Percentiles rank a stretch among this genome's conserved stretches.
Evolutionary conservation across 768 basidiomycete genomes (phyloP).

Genomic region (Phanerochaete sordida): DNA sequence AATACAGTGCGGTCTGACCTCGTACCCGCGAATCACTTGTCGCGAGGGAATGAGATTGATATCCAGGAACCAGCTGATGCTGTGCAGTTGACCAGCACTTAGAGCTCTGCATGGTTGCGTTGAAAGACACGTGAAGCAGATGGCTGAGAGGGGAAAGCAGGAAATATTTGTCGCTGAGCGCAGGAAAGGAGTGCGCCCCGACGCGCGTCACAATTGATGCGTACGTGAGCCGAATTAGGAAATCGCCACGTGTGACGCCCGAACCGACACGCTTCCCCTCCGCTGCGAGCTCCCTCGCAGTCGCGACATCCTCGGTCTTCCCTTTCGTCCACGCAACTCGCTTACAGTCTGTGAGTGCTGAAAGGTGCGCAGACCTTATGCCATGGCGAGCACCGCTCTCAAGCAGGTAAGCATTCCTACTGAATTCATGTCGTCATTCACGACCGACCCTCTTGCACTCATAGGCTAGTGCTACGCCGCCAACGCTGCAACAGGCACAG

Average conservation of each 20-base stretch:
- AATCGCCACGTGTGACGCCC: background rate
- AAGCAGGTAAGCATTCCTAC: slow-evolving; percentile 35
- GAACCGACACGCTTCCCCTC: background rate
- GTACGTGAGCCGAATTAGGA: background rate
- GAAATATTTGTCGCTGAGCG: no score
- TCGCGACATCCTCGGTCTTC: background rate
- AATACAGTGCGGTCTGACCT: background rate
- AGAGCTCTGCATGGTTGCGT: background rate
- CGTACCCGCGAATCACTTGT: background rate
- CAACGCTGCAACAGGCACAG: slow-evolving; percentile 85
- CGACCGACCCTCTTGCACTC: background rate
- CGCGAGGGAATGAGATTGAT: slow-evolving; percentile 8
- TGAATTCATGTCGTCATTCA: background rate
- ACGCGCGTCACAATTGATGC: background rate
- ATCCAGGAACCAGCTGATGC: background rate
- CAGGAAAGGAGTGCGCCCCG: no score
- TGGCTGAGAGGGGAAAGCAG: no score
- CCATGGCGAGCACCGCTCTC: slow-evolving; percentile 43
- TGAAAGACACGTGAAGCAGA: background rate
- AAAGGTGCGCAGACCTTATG: background rate
- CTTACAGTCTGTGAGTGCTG: background rate
- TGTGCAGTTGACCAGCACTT: background rate
- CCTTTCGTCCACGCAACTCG: background rate
- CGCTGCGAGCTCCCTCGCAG: background rate
- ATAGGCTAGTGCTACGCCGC: slow-evolving; percentile 37